Percentiles rank a stretch among this genome's conserved stretches.
Conservation (phyloP, 177 flowering plant genomes). For the Vitis hybrid region DNA sequence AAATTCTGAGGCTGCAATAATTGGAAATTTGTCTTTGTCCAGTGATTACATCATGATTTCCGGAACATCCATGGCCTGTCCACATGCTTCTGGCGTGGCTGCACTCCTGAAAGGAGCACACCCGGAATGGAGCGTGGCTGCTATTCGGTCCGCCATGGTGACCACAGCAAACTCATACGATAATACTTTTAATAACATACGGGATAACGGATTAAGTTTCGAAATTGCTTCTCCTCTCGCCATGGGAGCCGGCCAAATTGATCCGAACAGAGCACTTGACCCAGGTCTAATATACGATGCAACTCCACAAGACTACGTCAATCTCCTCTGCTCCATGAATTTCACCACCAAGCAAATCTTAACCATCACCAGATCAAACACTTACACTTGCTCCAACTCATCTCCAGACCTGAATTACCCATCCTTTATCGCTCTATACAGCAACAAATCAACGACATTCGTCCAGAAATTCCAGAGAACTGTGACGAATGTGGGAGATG, state of each 20-base stretch:
- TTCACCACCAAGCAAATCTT: slow-evolving; percentile 41
- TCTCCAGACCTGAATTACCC: slow-evolving; percentile 56
- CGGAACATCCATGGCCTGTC: slow-evolving; percentile 47
- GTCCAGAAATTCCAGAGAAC: slow-evolving; percentile 19
- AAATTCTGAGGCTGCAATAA: background rate
- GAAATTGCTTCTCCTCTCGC: slow-evolving; percentile 31
- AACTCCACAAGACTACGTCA: slow-evolving; percentile 43
- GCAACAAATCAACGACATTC: background rate
- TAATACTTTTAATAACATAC: slow-evolving; percentile 22
- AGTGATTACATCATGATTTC: slow-evolving; percentile 37
- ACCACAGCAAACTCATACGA: slow-evolving; percentile 37
- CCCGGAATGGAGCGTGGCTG: slow-evolving; percentile 50
- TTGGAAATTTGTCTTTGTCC: slow-evolving; percentile 13
- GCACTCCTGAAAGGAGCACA: slow-evolving; percentile 37
- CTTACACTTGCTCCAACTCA: slow-evolving; percentile 25
- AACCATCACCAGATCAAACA: slow-evolving; percentile 36
- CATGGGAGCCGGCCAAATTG: slow-evolving; percentile 59
- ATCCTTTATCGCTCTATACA: slow-evolving; percentile 38
- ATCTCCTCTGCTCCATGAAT: slow-evolving; percentile 47
- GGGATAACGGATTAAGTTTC: slow-evolving; percentile 16
- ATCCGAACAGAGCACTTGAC: slow-evolving; percentile 60
- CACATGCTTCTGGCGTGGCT: slow-evolving; percentile 45
- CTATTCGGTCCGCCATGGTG: slow-evolving; percentile 50
- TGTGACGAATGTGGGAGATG: slow-evolving; percentile 33
- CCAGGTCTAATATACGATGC: slow-evolving; percentile 69